These are phyloP conservation scores for Zarea fungicola DNA, from an alignment of 2,329 filamentous ascomycete species.

Conservation along the genomic window DNA sequence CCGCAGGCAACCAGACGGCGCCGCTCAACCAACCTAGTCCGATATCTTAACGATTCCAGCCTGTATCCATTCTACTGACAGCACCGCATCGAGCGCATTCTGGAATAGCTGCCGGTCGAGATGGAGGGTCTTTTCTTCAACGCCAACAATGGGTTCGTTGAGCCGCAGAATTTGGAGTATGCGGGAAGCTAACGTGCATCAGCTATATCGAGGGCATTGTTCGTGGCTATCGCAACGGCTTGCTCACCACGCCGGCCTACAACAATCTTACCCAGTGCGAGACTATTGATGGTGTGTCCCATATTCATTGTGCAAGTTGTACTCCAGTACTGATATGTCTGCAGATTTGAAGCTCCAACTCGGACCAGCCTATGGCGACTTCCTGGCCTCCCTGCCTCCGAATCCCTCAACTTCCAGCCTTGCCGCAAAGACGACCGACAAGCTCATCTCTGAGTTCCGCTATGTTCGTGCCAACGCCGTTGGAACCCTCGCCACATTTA, in stretches of 20 bases:
- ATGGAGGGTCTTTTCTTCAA: conserved; percentile 97
- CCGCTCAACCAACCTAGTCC: conserved; percentile 6
- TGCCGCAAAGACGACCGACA: conserved; percentile 93
- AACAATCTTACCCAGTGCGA: conserved; percentile 96
- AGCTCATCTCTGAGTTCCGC: conserved; percentile 94
- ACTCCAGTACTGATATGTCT: neutral
- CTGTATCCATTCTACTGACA: conserved; percentile 5
- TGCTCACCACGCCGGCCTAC: conserved; percentile 87
- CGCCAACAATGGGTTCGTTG: conserved; percentile 77
- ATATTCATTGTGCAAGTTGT: neutral
- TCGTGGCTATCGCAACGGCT: conserved; percentile 89
- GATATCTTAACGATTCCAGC: conserved; percentile 12
- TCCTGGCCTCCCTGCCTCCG: conserved; percentile 85
- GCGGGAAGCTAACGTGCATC: conserved; percentile 24
- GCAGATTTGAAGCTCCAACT: conserved; percentile 97
- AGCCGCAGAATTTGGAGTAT: neutral
- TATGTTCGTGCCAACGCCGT: conserved; percentile 93
- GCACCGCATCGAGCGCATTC: neutral
- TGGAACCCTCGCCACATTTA: conserved; percentile 86
- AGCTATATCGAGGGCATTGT: conserved; percentile 98
- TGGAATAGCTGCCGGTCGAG: conserved; percentile 20
- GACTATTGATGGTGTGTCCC: conserved; percentile 76
- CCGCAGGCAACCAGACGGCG: conserved; percentile 3
- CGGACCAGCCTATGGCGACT: conserved; percentile 93
- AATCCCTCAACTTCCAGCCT: conserved; percentile 96